These are phyloP conservation scores for Metarhizium guizhouense DNA, from an alignment of 2,329 filamentous ascomycete species.

Conservation along the genomic window DNA sequence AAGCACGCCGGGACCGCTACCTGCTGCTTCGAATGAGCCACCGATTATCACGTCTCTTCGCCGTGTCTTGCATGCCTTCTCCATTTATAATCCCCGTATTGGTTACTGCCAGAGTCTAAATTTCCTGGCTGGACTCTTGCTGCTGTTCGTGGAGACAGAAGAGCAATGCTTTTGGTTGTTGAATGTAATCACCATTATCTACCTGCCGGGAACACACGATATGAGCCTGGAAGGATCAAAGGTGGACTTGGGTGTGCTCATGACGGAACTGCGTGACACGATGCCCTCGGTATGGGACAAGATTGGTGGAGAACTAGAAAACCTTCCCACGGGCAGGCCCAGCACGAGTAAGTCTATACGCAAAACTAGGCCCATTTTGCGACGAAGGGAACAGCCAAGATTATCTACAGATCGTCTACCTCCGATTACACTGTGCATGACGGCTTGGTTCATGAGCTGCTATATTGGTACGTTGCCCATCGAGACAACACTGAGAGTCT, in stretches of 20 bases:
- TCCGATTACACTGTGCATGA: slow-evolving; percentile 85
- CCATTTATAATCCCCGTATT: slow-evolving; percentile 81
- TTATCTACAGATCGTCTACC: slow-evolving; percentile 54
- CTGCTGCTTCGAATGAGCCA: slow-evolving; percentile 48
- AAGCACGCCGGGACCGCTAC: slow-evolving; percentile 24
- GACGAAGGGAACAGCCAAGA: slow-evolving; percentile 28
- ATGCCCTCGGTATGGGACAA: slow-evolving; percentile 81
- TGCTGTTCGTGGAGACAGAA: slow-evolving; percentile 80
- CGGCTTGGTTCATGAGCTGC: slow-evolving; percentile 96
- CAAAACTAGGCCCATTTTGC: slow-evolving; percentile 28
- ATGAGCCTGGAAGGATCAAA: slow-evolving; percentile 85
- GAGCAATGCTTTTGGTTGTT: slow-evolving; percentile 90
- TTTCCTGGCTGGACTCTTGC: slow-evolving; percentile 81
- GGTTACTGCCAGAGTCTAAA: slow-evolving; percentile 96
- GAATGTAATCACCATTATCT: slow-evolving; percentile 81
- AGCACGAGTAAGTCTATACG: slow-evolving; percentile 26
- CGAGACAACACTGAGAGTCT: slow-evolving; percentile 83
- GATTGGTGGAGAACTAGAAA: slow-evolving; percentile 69
- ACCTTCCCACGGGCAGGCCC: slow-evolving; percentile 29
- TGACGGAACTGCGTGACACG: slow-evolving; percentile 74
- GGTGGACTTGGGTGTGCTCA: slow-evolving; percentile 87
- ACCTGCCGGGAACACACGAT: slow-evolving; percentile 87
- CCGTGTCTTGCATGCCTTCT: slow-evolving; percentile 80
- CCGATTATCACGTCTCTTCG: slow-evolving; percentile 73
- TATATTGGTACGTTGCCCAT: slow-evolving; percentile 90